These are phyloP conservation scores for Diaporthe vaccinii DNA, from an alignment of 2,329 filamentous ascomycete genomes.

Conservation along the genomic window DNA sequence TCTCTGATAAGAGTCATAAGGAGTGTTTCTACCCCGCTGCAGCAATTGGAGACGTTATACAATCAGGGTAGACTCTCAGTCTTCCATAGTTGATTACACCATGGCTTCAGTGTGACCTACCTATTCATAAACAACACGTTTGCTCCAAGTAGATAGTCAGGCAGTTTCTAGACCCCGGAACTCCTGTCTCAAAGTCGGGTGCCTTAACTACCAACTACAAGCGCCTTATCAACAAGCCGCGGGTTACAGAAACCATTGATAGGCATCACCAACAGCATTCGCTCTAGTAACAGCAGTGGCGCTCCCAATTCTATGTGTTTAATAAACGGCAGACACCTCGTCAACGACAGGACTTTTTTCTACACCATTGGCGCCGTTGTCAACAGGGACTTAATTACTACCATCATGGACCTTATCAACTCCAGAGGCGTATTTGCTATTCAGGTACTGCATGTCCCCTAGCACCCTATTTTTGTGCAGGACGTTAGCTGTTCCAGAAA, in stretches of 20 bases:
- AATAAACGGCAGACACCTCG: not conserved
- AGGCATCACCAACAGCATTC: too few relatives aligned
- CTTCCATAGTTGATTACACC: not conserved
- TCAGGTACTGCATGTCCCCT: constrained; percentile 44
- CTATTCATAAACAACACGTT: too few relatives aligned
- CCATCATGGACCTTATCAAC: not conserved
- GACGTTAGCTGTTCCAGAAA: not conserved
- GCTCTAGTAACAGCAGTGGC: too few relatives aligned
- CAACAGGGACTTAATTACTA: not conserved
- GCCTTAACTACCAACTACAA: too few relatives aligned
- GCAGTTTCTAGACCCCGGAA: too few relatives aligned
- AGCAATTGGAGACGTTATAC: not conserved
- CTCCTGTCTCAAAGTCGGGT: too few relatives aligned
- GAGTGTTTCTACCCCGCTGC: not conserved
- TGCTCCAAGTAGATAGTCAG: too few relatives aligned
- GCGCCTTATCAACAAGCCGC: too few relatives aligned
- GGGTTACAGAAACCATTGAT: too few relatives aligned
- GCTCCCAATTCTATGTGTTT: not conserved
- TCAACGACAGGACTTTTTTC: not conserved
- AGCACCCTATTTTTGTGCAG: constrained; percentile 32
- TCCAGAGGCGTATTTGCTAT: constrained; percentile 39
- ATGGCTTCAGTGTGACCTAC: too few relatives aligned
- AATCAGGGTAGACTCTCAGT: not conserved
- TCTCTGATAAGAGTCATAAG: not conserved
- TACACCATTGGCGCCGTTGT: not conserved